Evolutionary conservation across 768 basidiomycete species (phyloP), one percentile per base, ranked within the genome.

Genomic region (Flagelloscypha sp.): DNA sequence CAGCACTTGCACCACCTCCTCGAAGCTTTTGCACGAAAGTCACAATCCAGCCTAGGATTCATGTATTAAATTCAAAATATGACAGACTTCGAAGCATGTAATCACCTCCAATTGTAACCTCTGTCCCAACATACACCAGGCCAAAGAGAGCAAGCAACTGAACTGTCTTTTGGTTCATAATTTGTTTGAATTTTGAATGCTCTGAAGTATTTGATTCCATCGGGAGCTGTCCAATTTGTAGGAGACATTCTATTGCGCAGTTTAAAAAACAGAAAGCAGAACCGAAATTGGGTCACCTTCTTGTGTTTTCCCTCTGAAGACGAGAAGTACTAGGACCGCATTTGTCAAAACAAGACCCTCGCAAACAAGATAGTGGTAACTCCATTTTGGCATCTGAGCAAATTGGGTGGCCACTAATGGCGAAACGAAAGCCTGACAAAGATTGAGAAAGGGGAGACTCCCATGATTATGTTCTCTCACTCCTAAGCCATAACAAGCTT

Each of bases 361-460:
- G 0, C 73, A 76, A 4, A 54, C 54, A 16, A 78, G 57, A 48
- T 72, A 81, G 47, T 79, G 70, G 43, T 71, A 68, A 2, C 67
- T 69, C 79, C 78, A 79, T 15, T 48, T 59, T 1, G 42, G 40
- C 27, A 63, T 37, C 22, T 63, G 58, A 2, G 72, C 55, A 40
- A 83, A 81, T 38, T 78, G 72, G 0, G 81, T 83, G 0, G 79
- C 62, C 0, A 72, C 63, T 8, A 82, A 59, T 0, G 79, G 80
- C 0, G 87, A 55, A 7, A 62, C 62, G 8, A 84, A 58, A 2
- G 82, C 83, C 81, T 84, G 24, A 3, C 31, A n/a, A 24, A 32
- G 7, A 8, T 29, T 21, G 31, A 38, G n/a, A 34, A 34, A n/a
- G 10, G 15, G n/a, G 2, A 5, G 8, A 20, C 19, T 3, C 9